phyloP scores from a whole-genome alignment of 306 rosid species.

The Vigna angularis region DNA sequence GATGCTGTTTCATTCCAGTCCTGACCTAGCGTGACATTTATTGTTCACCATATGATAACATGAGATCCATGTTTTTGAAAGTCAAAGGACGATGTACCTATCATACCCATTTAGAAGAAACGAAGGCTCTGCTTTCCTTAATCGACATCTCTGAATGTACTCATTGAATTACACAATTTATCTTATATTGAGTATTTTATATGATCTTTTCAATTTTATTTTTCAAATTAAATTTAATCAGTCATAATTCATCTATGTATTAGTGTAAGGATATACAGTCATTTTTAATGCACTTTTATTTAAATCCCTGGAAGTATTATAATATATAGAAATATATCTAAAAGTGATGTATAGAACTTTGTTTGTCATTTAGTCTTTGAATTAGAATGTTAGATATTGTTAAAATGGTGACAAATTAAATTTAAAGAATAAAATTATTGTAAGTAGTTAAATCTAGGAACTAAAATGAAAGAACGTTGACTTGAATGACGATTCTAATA shows the following conservation, averaged over 20 bases:
- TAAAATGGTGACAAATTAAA: no score
- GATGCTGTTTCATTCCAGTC: constrained; percentile 19
- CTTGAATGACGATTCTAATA: no score
- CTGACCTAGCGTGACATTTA: constrained; percentile 13
- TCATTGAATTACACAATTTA: neutral
- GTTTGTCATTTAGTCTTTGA: no score
- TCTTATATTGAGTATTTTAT: neutral
- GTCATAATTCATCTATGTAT: neutral
- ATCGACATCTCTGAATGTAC: neutral
- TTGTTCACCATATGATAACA: constrained; percentile 29
- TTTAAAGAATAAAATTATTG: no score
- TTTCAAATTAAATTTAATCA: constrained; percentile 4
- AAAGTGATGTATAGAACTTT: no score
- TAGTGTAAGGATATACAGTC: neutral
- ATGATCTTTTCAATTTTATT: neutral
- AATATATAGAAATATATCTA: no score
- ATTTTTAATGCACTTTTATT: no score
- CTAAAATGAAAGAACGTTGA: no score
- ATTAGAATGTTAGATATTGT: no score
- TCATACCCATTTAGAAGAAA: constrained; percentile 20
- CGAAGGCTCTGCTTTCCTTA: constrained; percentile 19
- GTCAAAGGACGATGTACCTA: constrained; percentile 29
- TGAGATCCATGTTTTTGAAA: constrained; percentile 33
- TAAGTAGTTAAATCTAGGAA: no score
- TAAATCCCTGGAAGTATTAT: neutral